phyloP scores from a whole-genome alignment of 2,329 filamentous ascomycete species.

The Fusarium caatingaense region DNA sequence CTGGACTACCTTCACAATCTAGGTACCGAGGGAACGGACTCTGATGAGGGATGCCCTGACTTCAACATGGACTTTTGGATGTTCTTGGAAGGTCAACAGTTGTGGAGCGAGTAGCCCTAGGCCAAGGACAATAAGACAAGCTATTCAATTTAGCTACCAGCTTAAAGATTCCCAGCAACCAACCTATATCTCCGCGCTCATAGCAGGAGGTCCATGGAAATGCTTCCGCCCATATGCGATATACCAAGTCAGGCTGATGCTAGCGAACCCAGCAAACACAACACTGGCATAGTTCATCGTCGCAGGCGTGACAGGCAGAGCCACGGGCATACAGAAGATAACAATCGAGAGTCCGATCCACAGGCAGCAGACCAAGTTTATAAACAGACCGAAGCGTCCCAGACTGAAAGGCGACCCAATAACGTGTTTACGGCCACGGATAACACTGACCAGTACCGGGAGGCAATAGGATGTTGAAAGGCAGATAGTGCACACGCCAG shows the following conservation, averaged over 20 bases:
- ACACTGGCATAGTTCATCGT: slow-evolving; percentile 78
- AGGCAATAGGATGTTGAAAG: slow-evolving; percentile 80
- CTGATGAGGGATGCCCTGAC: too few species aligned
- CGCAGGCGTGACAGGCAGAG: slow-evolving; percentile 65
- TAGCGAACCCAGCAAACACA: slow-evolving; percentile 71
- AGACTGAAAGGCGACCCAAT: slow-evolving; percentile 74
- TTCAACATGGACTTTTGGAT: too few species aligned
- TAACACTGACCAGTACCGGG: slow-evolving; percentile 76
- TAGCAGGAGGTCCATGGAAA: slow-evolving; percentile 65
- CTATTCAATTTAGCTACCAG: too few species aligned
- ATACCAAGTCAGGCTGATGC: slow-evolving; percentile 71
- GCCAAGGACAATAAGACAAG: too few species aligned
- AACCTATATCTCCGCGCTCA: too few species aligned
- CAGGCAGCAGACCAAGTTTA: slow-evolving; percentile 73
- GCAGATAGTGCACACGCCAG: slow-evolving; percentile 82
- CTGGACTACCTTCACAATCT: too few species aligned
- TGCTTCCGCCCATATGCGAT: slow-evolving; percentile 70
- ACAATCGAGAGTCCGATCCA: slow-evolving; percentile 79
- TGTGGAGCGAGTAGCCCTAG: too few species aligned
- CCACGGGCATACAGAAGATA: slow-evolving; percentile 80
- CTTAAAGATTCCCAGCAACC: too few species aligned
- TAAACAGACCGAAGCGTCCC: slow-evolving; percentile 73
- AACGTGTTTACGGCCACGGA: slow-evolving; percentile 74
- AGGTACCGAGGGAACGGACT: too few species aligned
- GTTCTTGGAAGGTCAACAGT: too few species aligned